Evolutionary conservation across 2,329 filamentous ascomycete genomes (phyloP).

Genomic region (Cucurbitaria berberidis): DNA sequence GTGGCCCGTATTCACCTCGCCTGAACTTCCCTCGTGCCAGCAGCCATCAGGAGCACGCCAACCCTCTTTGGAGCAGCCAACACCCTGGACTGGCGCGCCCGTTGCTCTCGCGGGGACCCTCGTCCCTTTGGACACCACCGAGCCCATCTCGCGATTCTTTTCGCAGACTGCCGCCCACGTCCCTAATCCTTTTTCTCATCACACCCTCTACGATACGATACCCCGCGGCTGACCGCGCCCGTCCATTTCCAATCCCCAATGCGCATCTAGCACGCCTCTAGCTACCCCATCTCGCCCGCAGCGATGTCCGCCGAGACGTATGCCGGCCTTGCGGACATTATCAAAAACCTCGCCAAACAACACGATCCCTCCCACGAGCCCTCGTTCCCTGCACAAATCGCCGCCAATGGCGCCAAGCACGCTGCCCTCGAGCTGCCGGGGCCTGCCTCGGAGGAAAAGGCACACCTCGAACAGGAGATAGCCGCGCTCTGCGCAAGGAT

Average conservation of each 20-base stretch:
- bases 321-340: conserved; percentile 48
- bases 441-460: conserved; percentile 75
- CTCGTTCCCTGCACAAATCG: conserved; percentile 54
- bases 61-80: neutral
- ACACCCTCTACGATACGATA: conserved; percentile 3
- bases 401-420: conserved; percentile 51
- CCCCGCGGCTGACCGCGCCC: conserved; percentile 22
- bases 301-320: conserved; percentile 48
- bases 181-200: conserved; percentile 1
- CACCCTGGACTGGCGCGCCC: conserved; percentile 6
- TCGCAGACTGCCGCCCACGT: conserved; percentile 4
- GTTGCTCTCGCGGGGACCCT: conserved; percentile 9
- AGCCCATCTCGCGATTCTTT: conserved; percentile 4
- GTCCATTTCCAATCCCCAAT: conserved; percentile 34
- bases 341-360: conserved; percentile 58
- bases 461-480: conserved; percentile 80
- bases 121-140: conserved; percentile 15
- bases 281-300: conserved; percentile 25
- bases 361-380: conserved; percentile 52
- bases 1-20: neutral
- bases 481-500: conserved; percentile 78
- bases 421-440: conserved; percentile 79
- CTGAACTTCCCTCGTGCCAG: neutral
- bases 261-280: conserved; percentile 42
- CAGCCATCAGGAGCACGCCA: conserved; percentile 3